These are phyloP conservation scores for Backusella tarrabulga DNA, from an alignment of 192 early-diverging fungal species.

Conservation along the genomic window DNA sequence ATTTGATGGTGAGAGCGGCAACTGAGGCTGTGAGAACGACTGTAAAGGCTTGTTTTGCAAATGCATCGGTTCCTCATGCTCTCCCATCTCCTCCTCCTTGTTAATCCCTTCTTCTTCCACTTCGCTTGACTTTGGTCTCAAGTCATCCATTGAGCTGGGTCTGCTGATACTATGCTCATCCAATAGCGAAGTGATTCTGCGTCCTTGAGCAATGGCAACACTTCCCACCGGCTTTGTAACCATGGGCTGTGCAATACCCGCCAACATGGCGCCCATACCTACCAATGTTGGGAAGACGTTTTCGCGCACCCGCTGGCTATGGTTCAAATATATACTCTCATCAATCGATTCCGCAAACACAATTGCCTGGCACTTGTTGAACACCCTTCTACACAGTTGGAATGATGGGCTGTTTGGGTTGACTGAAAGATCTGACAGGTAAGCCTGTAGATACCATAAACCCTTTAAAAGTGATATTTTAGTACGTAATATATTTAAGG, in stretches of 20 bases:
- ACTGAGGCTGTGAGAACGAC: slow-evolving; percentile 36
- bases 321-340: slow-evolving; percentile 30
- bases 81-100: background rate
- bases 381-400: slow-evolving; percentile 78
- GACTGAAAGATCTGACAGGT: slow-evolving; percentile 68
- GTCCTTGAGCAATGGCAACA: slow-evolving; percentile 81
- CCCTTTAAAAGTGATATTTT: slow-evolving; percentile 48
- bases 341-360: slow-evolving; percentile 59
- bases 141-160: background rate
- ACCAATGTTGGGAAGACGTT: slow-evolving; percentile 79
- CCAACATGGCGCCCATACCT: slow-evolving; percentile 81
- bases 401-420: slow-evolving; percentile 67
- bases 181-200: slow-evolving; percentile 44
- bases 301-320: slow-evolving; percentile 58
- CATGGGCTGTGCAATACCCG: slow-evolving; percentile 69
- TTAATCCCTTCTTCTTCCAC: background rate
- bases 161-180: background rate
- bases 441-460: slow-evolving; percentile 91
- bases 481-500: background rate
- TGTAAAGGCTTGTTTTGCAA: slow-evolving; percentile 29
- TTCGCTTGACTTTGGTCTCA: background rate
- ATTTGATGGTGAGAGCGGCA: slow-evolving; percentile 32
- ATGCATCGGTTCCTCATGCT: slow-evolving; percentile 20
- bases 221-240: slow-evolving; percentile 63
- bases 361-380: slow-evolving; percentile 81